Evolutionary conservation across 2,329 filamentous ascomycete species (phyloP).

Genomic region (Fusarium liriodendri): DNA sequence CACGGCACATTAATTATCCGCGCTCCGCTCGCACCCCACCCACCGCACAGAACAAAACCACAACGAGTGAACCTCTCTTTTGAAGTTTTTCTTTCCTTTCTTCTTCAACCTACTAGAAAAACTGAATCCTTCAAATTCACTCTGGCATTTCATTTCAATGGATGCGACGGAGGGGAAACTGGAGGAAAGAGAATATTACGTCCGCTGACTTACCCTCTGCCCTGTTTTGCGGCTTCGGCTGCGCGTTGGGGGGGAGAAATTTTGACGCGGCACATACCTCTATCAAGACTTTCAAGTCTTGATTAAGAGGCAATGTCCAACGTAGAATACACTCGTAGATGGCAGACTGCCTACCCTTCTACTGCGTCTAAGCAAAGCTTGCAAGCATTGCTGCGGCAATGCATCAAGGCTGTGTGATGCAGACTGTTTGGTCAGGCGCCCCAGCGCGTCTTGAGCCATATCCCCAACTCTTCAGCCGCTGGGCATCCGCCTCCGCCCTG

Average conservation of each 20-base stretch:
- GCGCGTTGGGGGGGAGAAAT: slow-evolving; percentile 52
- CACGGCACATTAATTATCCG: slow-evolving; percentile 45
- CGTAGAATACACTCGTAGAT: not conserved
- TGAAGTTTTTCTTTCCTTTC: slow-evolving; percentile 43
- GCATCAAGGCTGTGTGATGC: not conserved
- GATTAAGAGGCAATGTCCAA: not conserved
- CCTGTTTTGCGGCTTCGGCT: slow-evolving; percentile 49
- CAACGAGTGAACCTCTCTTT: slow-evolving; percentile 2
- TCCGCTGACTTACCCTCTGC: slow-evolving; percentile 64
- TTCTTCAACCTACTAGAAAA: slow-evolving; percentile 58
- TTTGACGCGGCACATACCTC: slow-evolving; percentile 49
- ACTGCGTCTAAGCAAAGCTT: not conserved
- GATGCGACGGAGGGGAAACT: slow-evolving; percentile 76
- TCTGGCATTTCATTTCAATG: slow-evolving; percentile 68
- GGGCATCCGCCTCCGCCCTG: not conserved
- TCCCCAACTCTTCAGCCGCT: not conserved
- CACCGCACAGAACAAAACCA: slow-evolving; percentile 28
- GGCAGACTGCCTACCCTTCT: not conserved
- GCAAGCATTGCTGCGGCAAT: too few relatives aligned
- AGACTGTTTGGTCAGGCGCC: not conserved
- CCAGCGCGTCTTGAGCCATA: not conserved
- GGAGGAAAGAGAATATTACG: slow-evolving; percentile 69
- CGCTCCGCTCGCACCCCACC: slow-evolving; percentile 25
- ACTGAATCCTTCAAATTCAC: slow-evolving; percentile 73
- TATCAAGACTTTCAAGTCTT: not conserved